Percentiles rank a stretch among this genome's conserved stretches.
Evolutionary conservation across 2,329 filamentous ascomycete species (phyloP).

Genomic region (Fusarium sp.): DNA sequence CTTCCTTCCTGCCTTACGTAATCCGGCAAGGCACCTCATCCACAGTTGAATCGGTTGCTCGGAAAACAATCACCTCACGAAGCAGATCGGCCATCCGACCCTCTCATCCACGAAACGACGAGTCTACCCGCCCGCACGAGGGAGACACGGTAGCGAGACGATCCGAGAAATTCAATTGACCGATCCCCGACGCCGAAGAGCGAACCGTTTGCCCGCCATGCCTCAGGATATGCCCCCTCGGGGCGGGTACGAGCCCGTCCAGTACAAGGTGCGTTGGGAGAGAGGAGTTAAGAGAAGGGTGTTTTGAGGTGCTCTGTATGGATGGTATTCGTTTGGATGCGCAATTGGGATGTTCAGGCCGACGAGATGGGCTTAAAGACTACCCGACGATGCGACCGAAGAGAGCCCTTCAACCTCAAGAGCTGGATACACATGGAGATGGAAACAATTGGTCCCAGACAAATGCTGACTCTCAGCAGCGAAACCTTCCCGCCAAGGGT

Average conservation of each 20-base stretch:
- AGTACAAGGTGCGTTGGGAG: slow-evolving; percentile 80
- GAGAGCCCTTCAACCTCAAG: neutral
- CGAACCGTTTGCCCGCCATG: slow-evolving; percentile 66
- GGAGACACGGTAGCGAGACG: slow-evolving; percentile 19
- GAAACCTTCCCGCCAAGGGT: slow-evolving; percentile 89
- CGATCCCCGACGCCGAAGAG: slow-evolving; percentile 19
- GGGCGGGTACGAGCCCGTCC: slow-evolving; percentile 94
- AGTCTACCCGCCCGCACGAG: slow-evolving; percentile 23
- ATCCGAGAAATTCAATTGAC: slow-evolving; percentile 14
- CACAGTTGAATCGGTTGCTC: slow-evolving; percentile 28
- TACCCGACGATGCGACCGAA: neutral
- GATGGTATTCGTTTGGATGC: neutral
- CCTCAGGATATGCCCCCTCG: slow-evolving; percentile 95
- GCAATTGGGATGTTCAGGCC: neutral
- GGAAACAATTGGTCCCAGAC: slow-evolving; percentile 1
- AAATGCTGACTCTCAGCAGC: slow-evolving; percentile 57
- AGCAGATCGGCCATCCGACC: neutral
- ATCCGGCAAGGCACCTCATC: slow-evolving; percentile 25
- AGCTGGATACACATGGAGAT: neutral
- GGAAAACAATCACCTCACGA: slow-evolving; percentile 45
- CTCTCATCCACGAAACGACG: neutral
- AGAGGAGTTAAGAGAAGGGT: neutral
- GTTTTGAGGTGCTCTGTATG: neutral
- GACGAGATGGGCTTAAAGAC: neutral
- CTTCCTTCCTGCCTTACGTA: slow-evolving; percentile 36